Conservation (phyloP, 192 early-diverging fungal genomes). For the Chytriomyces sp. region DNA sequence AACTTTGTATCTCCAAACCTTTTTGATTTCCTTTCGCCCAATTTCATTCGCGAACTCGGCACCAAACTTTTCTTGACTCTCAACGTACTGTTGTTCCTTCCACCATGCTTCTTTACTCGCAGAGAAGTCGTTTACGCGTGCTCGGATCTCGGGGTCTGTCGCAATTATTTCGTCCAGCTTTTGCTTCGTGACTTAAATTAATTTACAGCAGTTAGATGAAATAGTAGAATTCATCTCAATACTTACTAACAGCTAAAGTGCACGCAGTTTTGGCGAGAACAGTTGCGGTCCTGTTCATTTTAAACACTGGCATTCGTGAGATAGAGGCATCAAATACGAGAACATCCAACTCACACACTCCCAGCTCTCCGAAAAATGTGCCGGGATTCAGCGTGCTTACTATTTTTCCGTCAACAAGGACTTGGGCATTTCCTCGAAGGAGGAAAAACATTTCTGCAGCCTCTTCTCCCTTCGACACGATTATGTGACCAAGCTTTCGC, state of each 20-base stretch:
- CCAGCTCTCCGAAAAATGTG: constrained; percentile 44
- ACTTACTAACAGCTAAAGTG: constrained; percentile 28
- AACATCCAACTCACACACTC: constrained; percentile 30
- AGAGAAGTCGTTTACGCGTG: constrained; percentile 1
- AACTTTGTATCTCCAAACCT: constrained; percentile 17
- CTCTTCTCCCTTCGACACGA: constrained; percentile 40
- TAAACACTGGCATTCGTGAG: constrained; percentile 29
- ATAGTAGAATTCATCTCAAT: too few species aligned
- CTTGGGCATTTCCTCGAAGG: constrained; percentile 27
- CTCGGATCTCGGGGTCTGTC: constrained; percentile 13
- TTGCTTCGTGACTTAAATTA: constrained; percentile 44
- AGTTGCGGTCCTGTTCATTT: constrained; percentile 27
- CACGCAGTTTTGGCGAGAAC: constrained; percentile 40
- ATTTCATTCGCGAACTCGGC: constrained; percentile 46
- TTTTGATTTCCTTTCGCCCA: constrained; percentile 38
- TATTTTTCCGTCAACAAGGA: constrained; percentile 6
- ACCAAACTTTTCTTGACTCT: constrained; percentile 35
- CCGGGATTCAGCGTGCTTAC: constrained; percentile 23
- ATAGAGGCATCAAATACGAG: constrained; percentile 2
- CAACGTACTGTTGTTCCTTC: constrained; percentile 24
- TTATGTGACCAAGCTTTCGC: constrained; percentile 28
- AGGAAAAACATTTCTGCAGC: constrained; percentile 45
- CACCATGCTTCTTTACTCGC: constrained; percentile 22
- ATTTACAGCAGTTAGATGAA: too few species aligned
- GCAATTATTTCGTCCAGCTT: constrained; percentile 29